phyloP scores from a whole-genome alignment of 257 asterid species.

The Anisodus tanguticus region DNA sequence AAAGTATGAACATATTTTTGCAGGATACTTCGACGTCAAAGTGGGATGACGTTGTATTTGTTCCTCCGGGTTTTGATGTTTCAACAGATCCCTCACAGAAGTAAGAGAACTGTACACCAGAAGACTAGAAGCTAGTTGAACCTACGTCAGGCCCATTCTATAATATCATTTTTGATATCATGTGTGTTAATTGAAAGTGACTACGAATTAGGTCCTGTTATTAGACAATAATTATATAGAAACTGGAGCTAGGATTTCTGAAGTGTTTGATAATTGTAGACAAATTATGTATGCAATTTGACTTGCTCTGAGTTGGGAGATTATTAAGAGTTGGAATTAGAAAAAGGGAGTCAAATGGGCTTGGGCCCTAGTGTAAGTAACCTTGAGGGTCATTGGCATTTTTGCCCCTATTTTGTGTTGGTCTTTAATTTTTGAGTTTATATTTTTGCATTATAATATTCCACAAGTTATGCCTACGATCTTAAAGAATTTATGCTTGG shows the following conservation, averaged over 20 bases:
- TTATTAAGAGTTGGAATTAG: no score
- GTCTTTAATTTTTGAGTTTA: no score
- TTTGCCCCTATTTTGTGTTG: no score
- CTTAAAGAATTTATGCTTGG: no score
- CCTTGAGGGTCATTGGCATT: background rate
- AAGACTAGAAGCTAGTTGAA: slow-evolving; percentile 1
- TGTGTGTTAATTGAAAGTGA: background rate
- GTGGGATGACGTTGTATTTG: slow-evolving; percentile 87
- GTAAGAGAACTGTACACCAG: background rate
- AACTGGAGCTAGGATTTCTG: background rate
- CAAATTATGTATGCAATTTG: background rate
- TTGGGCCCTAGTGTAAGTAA: background rate
- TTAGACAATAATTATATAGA: background rate
- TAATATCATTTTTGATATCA: background rate
- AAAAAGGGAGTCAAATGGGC: background rate
- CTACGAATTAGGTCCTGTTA: slow-evolving; percentile 7
- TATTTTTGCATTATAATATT: no score
- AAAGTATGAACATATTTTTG: slow-evolving; percentile 29
- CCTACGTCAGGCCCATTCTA: background rate
- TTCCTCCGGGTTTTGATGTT: slow-evolving; percentile 92
- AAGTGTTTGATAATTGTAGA: slow-evolving; percentile 5
- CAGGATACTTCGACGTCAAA: slow-evolving; percentile 67
- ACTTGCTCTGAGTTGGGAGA: background rate
- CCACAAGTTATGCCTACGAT: no score
- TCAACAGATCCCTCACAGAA: slow-evolving; percentile 50